Evolutionary conservation across 1,284 basidiomycete genomes (phyloP).

Genomic region (Apiotrichum gracile): DNA sequence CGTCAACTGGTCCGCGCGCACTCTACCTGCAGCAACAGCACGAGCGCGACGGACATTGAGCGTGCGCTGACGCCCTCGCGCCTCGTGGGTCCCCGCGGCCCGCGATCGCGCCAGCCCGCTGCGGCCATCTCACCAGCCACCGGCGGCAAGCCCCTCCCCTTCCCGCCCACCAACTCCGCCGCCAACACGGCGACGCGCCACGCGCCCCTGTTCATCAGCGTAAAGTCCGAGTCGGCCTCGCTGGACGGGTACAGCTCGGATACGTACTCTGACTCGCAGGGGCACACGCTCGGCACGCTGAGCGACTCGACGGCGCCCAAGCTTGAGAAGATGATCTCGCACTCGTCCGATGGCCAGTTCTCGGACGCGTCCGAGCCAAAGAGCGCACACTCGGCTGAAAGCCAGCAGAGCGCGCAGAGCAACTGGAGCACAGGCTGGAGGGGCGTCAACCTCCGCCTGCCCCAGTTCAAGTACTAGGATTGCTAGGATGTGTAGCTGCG

Average conservation of each 20-base stretch:
- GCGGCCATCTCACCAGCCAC: no score
- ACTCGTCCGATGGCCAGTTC: background rate
- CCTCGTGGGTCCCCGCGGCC: background rate
- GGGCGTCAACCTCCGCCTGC: background rate
- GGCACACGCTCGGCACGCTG: background rate
- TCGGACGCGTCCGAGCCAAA: background rate
- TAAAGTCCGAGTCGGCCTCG: background rate
- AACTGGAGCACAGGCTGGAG: background rate
- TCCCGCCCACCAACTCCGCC: background rate
- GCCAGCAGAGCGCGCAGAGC: background rate
- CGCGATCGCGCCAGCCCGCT: background rate
- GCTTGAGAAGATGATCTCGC: background rate
- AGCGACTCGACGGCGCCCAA: background rate
- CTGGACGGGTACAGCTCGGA: background rate
- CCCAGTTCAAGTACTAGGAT: no score
- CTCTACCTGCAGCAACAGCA: conserved; percentile 15
- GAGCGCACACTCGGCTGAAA: background rate
- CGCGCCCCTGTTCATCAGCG: background rate
- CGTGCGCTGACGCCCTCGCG: conserved; percentile 7
- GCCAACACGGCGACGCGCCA: background rate
- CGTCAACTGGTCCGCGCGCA: conserved; percentile 4
- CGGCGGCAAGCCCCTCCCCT: background rate
- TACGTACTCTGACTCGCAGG: background rate
- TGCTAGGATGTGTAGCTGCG: no score
- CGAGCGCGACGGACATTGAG: conserved; percentile 28